Evolutionary conservation across 1,139 yeast genomes (phyloP).

Genomic region (Sugiyamaella paludigena): DNA sequence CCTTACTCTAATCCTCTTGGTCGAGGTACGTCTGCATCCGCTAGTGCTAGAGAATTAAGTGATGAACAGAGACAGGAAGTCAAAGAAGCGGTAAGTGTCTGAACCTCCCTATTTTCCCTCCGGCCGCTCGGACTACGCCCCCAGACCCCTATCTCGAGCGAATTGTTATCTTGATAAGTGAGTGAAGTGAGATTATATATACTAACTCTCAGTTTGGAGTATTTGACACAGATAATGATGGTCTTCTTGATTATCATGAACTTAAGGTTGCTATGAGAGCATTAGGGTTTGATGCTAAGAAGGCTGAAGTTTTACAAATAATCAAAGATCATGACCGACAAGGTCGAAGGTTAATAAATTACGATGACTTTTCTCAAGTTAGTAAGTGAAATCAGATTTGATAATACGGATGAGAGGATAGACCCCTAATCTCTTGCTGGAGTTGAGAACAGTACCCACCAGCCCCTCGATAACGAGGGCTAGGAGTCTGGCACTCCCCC

Average conservation of each 20-base stretch:
- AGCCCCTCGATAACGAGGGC: neutral
- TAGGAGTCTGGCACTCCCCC: neutral
- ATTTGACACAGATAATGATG: conserved; percentile 92
- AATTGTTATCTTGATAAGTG: no score
- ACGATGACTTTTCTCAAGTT: conserved; percentile 76
- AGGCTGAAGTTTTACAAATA: conserved; percentile 75
- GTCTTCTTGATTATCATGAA: conserved; percentile 88
- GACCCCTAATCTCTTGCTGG: no score
- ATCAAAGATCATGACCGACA: conserved; percentile 80
- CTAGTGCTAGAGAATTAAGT: conserved; percentile 50
- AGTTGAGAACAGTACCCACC: no score
- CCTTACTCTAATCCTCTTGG: neutral
- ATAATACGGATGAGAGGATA: no score
- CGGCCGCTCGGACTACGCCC: neutral
- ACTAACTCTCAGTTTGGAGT: conserved; percentile 52
- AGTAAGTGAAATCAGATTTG: conserved; percentile 50
- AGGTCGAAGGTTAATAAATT: conserved; percentile 67
- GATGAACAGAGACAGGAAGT: conserved; percentile 93
- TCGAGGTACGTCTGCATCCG: conserved; percentile 10
- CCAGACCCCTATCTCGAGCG: no score
- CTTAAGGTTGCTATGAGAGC: conserved; percentile 91
- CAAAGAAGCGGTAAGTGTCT: conserved; percentile 66
- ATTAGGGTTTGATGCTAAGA: conserved; percentile 81
- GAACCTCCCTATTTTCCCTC: neutral
- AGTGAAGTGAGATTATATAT: neutral